A percentile compares a stretch with the other conserved stretches of the same genome.
Evolutionary conservation across 768 basidiomycete genomes (phyloP).

Genomic region (Macrolepiota fuliginosa): DNA sequence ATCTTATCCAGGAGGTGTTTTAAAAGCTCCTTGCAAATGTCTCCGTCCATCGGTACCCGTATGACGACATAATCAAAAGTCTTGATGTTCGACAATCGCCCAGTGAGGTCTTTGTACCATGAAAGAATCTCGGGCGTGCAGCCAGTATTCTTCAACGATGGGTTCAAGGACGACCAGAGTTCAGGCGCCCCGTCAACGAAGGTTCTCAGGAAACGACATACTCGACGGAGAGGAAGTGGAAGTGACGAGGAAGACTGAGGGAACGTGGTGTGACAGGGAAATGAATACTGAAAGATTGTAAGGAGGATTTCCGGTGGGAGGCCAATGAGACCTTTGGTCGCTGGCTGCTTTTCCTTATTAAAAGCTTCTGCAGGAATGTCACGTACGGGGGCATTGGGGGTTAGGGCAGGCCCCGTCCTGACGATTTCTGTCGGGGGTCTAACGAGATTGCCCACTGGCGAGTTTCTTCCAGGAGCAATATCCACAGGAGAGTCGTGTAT

Average conservation of each 20-base stretch:
- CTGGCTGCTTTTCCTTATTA: not conserved
- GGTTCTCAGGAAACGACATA: not conserved
- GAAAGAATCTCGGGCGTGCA: not conserved
- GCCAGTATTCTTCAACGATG: not conserved
- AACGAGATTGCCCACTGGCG: too few relatives aligned
- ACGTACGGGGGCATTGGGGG: too few relatives aligned
- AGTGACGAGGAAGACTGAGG: not conserved
- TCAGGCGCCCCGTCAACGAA: not conserved
- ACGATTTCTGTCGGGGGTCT: too few relatives aligned
- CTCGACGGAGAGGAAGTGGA: not conserved
- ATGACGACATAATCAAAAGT: not conserved
- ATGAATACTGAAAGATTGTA: not conserved
- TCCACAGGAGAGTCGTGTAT: not conserved
- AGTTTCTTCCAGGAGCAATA: too few relatives aligned
- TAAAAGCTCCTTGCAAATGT: not conserved
- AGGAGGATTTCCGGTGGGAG: constrained; percentile 3
- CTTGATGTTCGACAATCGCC: not conserved
- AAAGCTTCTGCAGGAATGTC: not conserved
- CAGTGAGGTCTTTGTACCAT: not conserved
- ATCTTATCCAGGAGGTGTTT: not conserved
- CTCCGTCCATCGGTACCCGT: not conserved
- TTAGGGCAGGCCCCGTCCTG: too few relatives aligned
- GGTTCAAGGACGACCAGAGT: constrained; percentile 1
- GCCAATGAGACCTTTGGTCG: not conserved
- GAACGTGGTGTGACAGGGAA: not conserved